Base-by-base conservation (phyloP, 345 rosid species). In the Populus euphratica region DNA sequence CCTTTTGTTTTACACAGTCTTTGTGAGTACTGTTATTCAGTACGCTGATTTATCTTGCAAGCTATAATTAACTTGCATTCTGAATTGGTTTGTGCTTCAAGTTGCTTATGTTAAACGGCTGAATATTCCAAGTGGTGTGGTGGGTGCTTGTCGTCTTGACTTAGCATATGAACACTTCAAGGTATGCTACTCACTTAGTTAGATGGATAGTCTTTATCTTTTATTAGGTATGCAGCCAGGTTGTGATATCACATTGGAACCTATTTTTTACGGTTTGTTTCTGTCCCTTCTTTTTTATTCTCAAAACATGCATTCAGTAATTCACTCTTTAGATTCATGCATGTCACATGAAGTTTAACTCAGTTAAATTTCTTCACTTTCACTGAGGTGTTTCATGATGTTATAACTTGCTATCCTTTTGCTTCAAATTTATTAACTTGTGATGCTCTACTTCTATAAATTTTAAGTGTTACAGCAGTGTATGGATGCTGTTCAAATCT, bases 81-180 rank as follows among this genome's bases (percentile, higher is more conserved):
- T 81, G 66, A 82, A 70, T 31, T 73, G 50, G 52, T 85, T 35
- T 71, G 20, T 56, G 50, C 67, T 78, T 79, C 76, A 75, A 96
- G 99, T 91, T 86, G 73, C 93, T 11, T 96, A 93, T 77, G 97
- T 93, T 69, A 92, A 91, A 73, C 90, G 88, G 76, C 88, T 93
- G 70, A 92, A 96, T 78, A 93, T 93, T 84, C 99, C 98, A 11
- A 96, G 92, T 35, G 99, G 99, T 8, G 93, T 93, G 68, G 99
- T 93, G 76, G 99, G 98, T 56, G 92, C 99, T 81, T 96, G 98
- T 86, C 94, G 93, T 16, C 96, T 96, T 84, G 99, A 93, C 87
- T 86, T 92, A 83, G 98, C 99, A n/a, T 96, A 92, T 77, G 97
- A 93, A 73, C 96, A 92, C 87, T 96, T 96, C 87, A 96, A 96